Base-by-base conservation (phyloP, 495 filamentous ascomycete species). In the Astrocystis sublimbata region DNA sequence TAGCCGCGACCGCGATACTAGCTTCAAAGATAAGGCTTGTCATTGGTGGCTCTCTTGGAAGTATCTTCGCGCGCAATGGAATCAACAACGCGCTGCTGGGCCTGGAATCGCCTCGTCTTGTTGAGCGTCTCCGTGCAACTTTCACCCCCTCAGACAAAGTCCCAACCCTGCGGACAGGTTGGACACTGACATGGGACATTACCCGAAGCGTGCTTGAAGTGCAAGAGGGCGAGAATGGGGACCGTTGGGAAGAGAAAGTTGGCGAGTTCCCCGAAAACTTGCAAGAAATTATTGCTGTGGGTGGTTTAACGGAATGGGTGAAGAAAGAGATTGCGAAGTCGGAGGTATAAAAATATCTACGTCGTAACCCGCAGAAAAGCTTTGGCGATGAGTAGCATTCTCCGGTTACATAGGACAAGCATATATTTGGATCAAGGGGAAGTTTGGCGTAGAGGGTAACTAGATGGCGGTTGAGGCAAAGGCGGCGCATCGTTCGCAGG, bases 51-150 rank as follows among this genome's bases (percentile, higher is more conserved):
- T 92, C 88, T 74, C 94, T 97, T 66, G 87, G 90, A 2, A 97
- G 93, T 70, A 97, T 96, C 64, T 97, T 97, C 71, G 81, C 79
- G 62, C 78, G 93, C 6, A 96, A 97, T 75, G 88, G 78, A 66
- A 93, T 98, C 78, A 97, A 97, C 75, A 98, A 97, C 62, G 92
- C 89, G 0, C 77, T 98, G 12, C 86, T 96, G 84, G 86, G 89
- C 1, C 77, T 97, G 8, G 92, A 97, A 71, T 81, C 94, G 1
- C 92, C 93, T 0, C 78, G 81, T 7, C 79, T 97, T 1, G 80
- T 96, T 5, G 66, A 83, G 62, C 78, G 91, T 21, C 78, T 97
- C 9, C 79, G 93, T 5, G 86, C 88, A 60, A 78, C 78, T 0
- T 96, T 90, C 68, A 53, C 33, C 33, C 33, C 33, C 35, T 12